Evolutionary conservation across 495 filamentous ascomycete species (phyloP).

Genomic region (Penicillium pancosmium): DNA sequence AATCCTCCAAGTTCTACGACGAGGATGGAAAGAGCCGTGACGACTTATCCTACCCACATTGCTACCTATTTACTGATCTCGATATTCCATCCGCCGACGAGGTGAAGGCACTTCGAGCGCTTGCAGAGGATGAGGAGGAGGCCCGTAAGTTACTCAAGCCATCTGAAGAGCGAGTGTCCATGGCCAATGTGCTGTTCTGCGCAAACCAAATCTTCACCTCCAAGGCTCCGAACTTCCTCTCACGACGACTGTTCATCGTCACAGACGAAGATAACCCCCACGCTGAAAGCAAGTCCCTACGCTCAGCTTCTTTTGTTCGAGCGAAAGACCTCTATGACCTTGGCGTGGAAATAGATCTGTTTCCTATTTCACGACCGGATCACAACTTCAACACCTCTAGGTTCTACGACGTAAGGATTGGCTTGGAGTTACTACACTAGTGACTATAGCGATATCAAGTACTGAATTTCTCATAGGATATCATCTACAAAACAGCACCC

Average conservation of each 20-base stretch:
- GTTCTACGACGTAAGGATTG: constrained; percentile 80
- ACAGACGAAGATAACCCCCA: constrained; percentile 95
- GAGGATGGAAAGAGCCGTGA: constrained; percentile 63
- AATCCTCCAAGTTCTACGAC: constrained; percentile 79
- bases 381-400: constrained; percentile 80
- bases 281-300: constrained; percentile 64
- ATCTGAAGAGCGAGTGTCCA: constrained; percentile 68
- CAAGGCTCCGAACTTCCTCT: constrained; percentile 91
- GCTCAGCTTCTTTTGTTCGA: constrained; percentile 76
- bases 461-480: constrained; percentile 56
- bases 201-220: constrained; percentile 97
- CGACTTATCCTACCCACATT: constrained; percentile 78
- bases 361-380: constrained; percentile 78
- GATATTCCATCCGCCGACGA: constrained; percentile 85
- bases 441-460: not conserved
- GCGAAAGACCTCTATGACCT: constrained; percentile 96
- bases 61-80: constrained; percentile 88
- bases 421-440: constrained; percentile 1
- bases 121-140: constrained; percentile 77
- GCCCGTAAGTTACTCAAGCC: constrained; percentile 64
- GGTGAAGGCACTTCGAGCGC: constrained; percentile 72
- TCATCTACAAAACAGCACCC: constrained; percentile 68
- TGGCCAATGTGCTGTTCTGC: constrained; percentile 92
- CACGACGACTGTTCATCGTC: constrained; percentile 89
- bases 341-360: constrained; percentile 89